Evolutionary conservation across 345 rosid species (phyloP).

Genomic region (Cochlearia excelsa): DNA sequence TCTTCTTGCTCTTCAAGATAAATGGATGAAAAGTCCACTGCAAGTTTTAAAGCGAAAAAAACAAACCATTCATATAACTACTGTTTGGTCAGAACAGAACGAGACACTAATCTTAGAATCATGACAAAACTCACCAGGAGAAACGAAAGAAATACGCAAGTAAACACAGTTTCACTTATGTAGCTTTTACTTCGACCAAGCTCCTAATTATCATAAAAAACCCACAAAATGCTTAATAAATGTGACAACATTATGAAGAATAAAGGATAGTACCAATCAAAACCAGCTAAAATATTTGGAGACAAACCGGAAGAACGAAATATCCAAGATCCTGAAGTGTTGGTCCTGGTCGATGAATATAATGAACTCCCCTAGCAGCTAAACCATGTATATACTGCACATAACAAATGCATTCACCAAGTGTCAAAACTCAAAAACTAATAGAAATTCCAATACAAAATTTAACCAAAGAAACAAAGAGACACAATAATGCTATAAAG

Average conservation of each 20-base stretch:
- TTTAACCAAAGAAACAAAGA: constrained; percentile 1
- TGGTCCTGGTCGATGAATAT: constrained; percentile 85
- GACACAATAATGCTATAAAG: constrained; percentile 5
- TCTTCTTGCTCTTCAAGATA: constrained; percentile 84
- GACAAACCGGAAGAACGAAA: constrained; percentile 78
- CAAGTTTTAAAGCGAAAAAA: constrained; percentile 23
- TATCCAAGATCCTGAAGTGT: constrained; percentile 85
- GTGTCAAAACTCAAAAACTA: constrained; percentile 5
- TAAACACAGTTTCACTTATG: constrained; percentile 84
- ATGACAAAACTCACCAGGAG: constrained; percentile 53
- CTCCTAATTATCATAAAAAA: constrained; percentile 49
- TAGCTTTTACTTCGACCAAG: constrained; percentile 91
- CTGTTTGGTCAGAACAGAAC: background rate
- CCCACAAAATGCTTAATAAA: constrained; percentile 11
- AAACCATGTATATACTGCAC: constrained; percentile 50
- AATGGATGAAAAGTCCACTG: constrained; percentile 99
- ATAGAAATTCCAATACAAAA: background rate
- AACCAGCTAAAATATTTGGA: background rate
- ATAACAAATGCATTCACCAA: background rate
- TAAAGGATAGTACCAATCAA: background rate
- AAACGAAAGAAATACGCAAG: constrained; percentile 60
- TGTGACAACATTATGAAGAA: background rate
- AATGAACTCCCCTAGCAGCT: constrained; percentile 95
- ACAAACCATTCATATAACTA: constrained; percentile 6
- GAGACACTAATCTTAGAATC: background rate